phyloP scores from a whole-genome alignment of 306 rosid genomes.

The Lathyrus aphaca region DNA sequence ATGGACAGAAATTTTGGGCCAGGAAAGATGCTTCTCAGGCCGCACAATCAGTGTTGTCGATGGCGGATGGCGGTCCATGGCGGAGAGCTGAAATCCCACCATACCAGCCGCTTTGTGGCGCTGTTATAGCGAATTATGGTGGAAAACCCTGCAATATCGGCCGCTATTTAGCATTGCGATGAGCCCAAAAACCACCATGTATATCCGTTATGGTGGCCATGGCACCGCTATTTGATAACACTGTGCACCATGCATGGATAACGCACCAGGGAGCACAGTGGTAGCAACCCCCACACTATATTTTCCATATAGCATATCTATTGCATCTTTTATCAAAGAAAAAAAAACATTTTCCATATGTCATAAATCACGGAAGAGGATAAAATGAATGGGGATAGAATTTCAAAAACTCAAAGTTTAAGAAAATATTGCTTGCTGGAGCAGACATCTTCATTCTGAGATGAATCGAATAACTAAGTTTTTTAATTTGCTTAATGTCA shows the following conservation, averaged over 20 bases:
- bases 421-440: not conserved
- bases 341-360: not conserved
- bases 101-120: too few relatives aligned
- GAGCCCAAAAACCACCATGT: too few relatives aligned
- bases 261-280: not conserved
- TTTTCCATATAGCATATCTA: too few relatives aligned
- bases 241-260: not conserved
- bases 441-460: conserved; percentile 4
- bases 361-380: conserved; percentile 27
- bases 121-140: too few relatives aligned
- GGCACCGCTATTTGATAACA: too few relatives aligned
- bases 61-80: too few relatives aligned
- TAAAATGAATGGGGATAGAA: conserved; percentile 19
- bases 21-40: not conserved
- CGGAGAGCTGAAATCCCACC: too few relatives aligned
- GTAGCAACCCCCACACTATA: not conserved
- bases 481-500: conserved; percentile 14
- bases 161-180: too few relatives aligned
- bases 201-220: too few relatives aligned
- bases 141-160: too few relatives aligned
- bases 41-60: too few relatives aligned
- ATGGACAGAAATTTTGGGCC: not conserved
- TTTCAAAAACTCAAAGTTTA: not conserved
- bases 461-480: conserved; percentile 16
- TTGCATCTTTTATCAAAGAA: not conserved